Percentiles rank a stretch among this genome's conserved stretches.
phyloP scores from a whole-genome alignment of 345 rosid genomes.

The Syzygium aqueum region DNA sequence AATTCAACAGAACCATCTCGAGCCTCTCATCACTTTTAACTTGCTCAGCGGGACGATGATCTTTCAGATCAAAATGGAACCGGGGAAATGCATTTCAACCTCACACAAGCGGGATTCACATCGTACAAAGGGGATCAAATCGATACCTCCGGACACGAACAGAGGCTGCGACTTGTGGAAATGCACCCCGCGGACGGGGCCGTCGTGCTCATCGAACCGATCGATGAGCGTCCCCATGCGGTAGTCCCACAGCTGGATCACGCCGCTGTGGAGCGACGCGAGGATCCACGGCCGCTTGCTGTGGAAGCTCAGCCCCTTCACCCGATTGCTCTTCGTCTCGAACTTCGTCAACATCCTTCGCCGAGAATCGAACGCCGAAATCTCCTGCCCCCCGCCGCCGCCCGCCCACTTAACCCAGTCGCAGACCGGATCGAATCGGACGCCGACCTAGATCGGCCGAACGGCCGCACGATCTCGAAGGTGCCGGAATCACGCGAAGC shows the following conservation, averaged over 20 bases:
- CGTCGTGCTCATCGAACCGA: conserved; percentile 94
- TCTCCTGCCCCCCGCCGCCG: neutral
- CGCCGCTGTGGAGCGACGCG: conserved; percentile 97
- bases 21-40: neutral
- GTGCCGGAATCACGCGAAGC: neutral
- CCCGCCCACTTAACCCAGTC: neutral
- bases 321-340: conserved; percentile 97
- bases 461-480: neutral
- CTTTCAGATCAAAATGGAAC: neutral
- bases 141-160: conserved; percentile 87
- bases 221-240: conserved; percentile 96
- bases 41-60: neutral
- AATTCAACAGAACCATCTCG: neutral
- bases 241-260: conserved; percentile 99
- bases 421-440: neutral
- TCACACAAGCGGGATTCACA: neutral
- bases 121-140: neutral
- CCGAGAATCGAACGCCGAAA: neutral
- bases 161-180: conserved; percentile 89
- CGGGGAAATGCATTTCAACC: neutral
- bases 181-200: conserved; percentile 98
- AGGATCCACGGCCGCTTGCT: conserved; percentile 97
- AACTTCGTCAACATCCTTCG: conserved; percentile 89
- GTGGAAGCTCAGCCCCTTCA: conserved; percentile 95
- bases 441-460: neutral